Conservation (phyloP, 108 stramenopile genomes). For the Fistulifera pelliculosa region DNA sequence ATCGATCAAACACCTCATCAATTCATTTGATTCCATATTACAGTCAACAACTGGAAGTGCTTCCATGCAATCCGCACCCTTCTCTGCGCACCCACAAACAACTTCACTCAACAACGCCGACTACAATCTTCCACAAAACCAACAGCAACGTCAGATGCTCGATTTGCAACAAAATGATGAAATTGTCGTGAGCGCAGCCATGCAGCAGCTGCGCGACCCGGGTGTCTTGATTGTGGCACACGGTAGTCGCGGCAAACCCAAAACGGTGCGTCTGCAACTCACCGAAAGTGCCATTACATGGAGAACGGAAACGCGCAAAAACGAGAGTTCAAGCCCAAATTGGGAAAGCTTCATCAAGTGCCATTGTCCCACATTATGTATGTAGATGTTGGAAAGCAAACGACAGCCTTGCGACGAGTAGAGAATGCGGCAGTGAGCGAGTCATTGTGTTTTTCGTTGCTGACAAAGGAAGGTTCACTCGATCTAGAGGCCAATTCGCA, state of each 20-base stretch:
- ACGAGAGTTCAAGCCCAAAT: slow-evolving; percentile 45
- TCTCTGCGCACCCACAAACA: too few species aligned
- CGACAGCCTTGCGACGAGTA: slow-evolving; percentile 72
- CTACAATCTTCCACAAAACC: neutral
- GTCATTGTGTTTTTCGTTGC: slow-evolving; percentile 64
- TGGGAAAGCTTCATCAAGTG: slow-evolving; percentile 80
- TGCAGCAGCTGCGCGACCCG: slow-evolving; percentile 79
- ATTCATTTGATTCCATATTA: neutral
- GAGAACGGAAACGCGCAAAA: slow-evolving; percentile 79
- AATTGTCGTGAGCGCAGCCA: slow-evolving; percentile 68
- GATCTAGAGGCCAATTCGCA: slow-evolving; percentile 75
- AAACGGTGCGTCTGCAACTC: slow-evolving; percentile 68
- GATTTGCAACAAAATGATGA: slow-evolving; percentile 58
- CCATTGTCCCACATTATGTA: slow-evolving; percentile 82
- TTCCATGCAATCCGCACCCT: neutral
- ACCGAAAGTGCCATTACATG: slow-evolving; percentile 76
- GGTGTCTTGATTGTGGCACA: slow-evolving; percentile 78
- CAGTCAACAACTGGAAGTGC: neutral
- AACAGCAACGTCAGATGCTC: neutral
- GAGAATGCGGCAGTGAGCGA: slow-evolving; percentile 73
- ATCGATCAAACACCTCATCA: neutral
- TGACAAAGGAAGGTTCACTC: slow-evolving; percentile 81
- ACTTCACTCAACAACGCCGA: neutral
- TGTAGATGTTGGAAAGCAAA: slow-evolving; percentile 82
- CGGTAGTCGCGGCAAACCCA: slow-evolving; percentile 74